Evolutionary conservation across 805 yeast genomes (phyloP).

Genomic region (Candida rishiriensis): DNA sequence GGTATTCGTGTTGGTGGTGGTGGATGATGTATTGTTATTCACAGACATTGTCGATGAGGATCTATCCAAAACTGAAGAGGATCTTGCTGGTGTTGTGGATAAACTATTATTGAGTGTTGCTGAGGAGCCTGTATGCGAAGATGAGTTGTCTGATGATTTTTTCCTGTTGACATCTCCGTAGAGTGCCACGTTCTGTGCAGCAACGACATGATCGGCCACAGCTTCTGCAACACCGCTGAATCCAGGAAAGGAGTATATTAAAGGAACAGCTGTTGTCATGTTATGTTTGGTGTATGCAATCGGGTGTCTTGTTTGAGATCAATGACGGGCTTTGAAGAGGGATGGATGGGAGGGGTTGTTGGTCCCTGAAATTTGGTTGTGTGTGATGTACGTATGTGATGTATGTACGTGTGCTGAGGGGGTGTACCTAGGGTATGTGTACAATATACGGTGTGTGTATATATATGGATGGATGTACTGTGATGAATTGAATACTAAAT

Average conservation of each 20-base stretch:
- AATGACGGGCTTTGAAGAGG: no score
- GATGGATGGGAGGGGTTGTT: no score
- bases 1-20: conserved; percentile 6
- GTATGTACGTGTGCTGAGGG: neutral
- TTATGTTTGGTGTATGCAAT: no score
- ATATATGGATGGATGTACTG: no score
- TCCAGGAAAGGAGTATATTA: conserved; percentile 88
- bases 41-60: conserved; percentile 10
- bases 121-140: conserved; percentile 5
- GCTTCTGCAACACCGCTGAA: conserved; percentile 91
- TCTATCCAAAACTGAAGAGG: conserved; percentile 5
- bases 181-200: conserved; percentile 77
- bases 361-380: no score
- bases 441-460: no score
- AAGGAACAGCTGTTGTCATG: conserved; percentile 90
- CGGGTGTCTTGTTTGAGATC: neutral
- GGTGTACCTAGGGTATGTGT: no score
- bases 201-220: conserved; percentile 89
- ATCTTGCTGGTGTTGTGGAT: neutral
- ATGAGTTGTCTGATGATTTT: conserved; percentile 2
- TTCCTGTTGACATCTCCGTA: conserved; percentile 27
- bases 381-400: neutral
- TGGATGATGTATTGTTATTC: conserved; percentile 6
- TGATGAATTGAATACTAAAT: no score
- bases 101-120: neutral